Base-by-base conservation (phyloP, 129 eudicot species). In the Flaveria linearis region DNA sequence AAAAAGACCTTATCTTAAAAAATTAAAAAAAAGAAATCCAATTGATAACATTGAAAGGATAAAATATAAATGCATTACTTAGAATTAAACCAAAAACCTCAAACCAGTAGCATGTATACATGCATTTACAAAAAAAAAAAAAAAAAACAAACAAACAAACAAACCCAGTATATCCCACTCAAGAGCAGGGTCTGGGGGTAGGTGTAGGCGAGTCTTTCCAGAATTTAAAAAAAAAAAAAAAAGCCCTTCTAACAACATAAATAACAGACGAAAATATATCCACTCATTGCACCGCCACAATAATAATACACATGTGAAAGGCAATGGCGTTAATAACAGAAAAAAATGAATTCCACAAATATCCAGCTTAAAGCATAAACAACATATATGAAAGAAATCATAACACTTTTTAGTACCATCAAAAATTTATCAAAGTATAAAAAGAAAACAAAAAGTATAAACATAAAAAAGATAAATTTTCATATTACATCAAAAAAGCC, bases 391-490 rank as follows among this genome's bases (percentile, higher is more conserved):
- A 57, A 11, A 57, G 3, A 57, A 57, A 20, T 8, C 7, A 45
- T 45, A 7, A 53, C 26, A n/a, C 18, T 53, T 17, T n/a, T 53
- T n/a, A 17, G 23, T 53, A 53, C 61, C 25, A 53, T 53, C 26
- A 53, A 53, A 53, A 53, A n/a, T 53, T 18, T 41, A 43, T 1
- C 23, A 18, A 74, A 16, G 5, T 8, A 26, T 5, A 39, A 74
- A 74, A 43, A n/a, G 33, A 12, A 6, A 60, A 23, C 17, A 60
- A 5, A 33, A 33, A 5, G 39, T 33, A 5, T 7, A 33, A 33
- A 33, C 17, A 73, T 42, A 28, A 46, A 60, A 61, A 74, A 56
- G 61, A 62, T 23, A 46, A 63, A 33, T 39, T 16, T 75, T 9
- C 62, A 9, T 20, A 64, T 65, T 52, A 51, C 41, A 75, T 76